A percentile compares a stretch with the other conserved stretches of the same genome.
Conservation (phyloP, 169 alveolate species). For the Babesia bovis region DNA sequence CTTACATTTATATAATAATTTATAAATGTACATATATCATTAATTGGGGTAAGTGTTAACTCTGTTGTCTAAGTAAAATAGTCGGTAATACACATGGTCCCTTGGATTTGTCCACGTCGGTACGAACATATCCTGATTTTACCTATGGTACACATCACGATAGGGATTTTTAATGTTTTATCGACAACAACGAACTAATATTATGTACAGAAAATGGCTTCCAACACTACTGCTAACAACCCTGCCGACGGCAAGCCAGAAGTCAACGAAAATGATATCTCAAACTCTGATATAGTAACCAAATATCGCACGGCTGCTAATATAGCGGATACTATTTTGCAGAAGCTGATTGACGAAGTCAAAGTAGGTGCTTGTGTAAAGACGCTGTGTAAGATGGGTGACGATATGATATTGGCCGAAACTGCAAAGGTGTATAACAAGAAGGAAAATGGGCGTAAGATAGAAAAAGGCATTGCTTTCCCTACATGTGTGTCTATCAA, state of each 20-base stretch:
- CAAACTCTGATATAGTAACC: conserved; percentile 67
- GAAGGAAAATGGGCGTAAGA: conserved; percentile 69
- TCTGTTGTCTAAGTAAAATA: too few species aligned
- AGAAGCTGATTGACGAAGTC: conserved; percentile 45
- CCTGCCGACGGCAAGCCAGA: conserved; percentile 34
- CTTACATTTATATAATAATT: too few species aligned
- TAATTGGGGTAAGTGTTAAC: too few species aligned
- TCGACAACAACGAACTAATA: too few species aligned
- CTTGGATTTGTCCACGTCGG: too few species aligned
- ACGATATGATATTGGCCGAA: conserved; percentile 30
- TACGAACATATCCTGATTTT: too few species aligned
- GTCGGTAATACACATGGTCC: too few species aligned
- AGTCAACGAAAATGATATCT: conserved; percentile 49
- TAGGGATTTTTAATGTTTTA: too few species aligned
- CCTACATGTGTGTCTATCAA: conserved; percentile 96
- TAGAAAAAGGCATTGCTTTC: conserved; percentile 93
- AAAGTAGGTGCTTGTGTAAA: conserved; percentile 55
- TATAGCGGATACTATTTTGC: conserved; percentile 44
- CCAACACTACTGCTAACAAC: conserved; percentile 8
- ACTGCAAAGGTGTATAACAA: conserved; percentile 60
- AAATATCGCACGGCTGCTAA: conserved; percentile 68
- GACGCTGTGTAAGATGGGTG: conserved; percentile 54
- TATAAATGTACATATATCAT: too few species aligned
- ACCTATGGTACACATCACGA: too few species aligned
- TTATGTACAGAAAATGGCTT: conserved; percentile 15